Evolutionary conservation across 352 stramenopile genomes (phyloP).

Genomic region (Stramenopiles sp.): DNA sequence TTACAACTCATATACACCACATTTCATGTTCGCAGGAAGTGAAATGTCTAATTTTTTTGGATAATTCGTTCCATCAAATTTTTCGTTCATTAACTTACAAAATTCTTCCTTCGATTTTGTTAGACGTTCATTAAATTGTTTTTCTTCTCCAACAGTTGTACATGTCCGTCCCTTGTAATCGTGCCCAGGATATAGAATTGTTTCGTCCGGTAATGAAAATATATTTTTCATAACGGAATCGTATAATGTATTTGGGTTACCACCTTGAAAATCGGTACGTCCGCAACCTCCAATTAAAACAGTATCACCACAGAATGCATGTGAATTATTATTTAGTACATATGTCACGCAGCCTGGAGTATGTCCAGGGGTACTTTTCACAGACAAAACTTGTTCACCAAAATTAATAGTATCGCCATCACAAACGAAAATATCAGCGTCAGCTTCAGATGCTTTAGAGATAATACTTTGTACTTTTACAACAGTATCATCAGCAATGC

Average conservation of each 20-base stretch:
- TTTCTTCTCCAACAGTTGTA: conserved; percentile 25
- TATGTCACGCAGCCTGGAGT: conserved; percentile 27
- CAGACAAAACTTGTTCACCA: conserved; percentile 22
- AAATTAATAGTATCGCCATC: conserved; percentile 28
- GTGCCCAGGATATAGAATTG: conserved; percentile 29
- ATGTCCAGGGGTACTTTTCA: conserved; percentile 26
- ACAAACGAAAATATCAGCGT: conserved; percentile 22
- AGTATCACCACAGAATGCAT: conserved; percentile 30
- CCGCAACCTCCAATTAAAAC: conserved; percentile 27
- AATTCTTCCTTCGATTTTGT: conserved; percentile 32
- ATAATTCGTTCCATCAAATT: conserved; percentile 33
- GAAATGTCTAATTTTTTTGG: conserved; percentile 46
- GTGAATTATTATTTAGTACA: conserved; percentile 26
- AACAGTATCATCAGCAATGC: conserved; percentile 6
- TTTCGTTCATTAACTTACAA: conserved; percentile 30
- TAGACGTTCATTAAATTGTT: conserved; percentile 28
- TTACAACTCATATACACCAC: conserved; percentile 24
- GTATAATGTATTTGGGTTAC: conserved; percentile 21
- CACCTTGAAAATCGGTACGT: conserved; percentile 26
- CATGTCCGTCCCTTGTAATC: conserved; percentile 25
- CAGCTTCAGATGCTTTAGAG: conserved; percentile 20
- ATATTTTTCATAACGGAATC: conserved; percentile 26
- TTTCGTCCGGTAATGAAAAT: conserved; percentile 23
- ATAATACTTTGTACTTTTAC: conserved; percentile 26
- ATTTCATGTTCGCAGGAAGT: conserved; percentile 39